A percentile compares a stretch with the other conserved stretches of the same genome.
These are phyloP conservation scores for Kwoniella bestiolae DNA, from an alignment of 768 basidiomycete species.

Conservation along the genomic window DNA sequence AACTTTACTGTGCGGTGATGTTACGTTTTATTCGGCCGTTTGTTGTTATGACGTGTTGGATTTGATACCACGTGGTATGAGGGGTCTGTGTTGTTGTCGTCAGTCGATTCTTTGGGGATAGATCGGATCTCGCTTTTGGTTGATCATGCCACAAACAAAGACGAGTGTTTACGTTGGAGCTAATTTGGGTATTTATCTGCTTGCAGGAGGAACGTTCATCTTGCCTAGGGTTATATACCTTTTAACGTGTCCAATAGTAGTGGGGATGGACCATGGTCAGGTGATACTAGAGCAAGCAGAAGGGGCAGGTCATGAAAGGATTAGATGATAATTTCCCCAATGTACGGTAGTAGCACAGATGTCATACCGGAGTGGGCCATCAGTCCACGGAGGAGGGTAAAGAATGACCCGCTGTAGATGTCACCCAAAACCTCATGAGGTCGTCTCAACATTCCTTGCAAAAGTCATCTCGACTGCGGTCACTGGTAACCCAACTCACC, in stretches of 20 bases:
- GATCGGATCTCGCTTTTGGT: background rate
- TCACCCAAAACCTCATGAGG: no score
- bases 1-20: background rate
- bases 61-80: background rate
- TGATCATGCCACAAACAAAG: background rate
- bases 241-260: background rate
- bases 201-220: background rate
- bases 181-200: background rate
- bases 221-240: background rate
- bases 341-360: background rate
- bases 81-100: background rate
- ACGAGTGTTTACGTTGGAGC: background rate
- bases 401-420: no score
- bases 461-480: no score
- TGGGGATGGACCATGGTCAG: background rate
- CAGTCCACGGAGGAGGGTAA: no score
- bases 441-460: no score
- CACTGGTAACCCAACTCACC: background rate
- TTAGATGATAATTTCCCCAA: background rate
- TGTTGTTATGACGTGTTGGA: background rate
- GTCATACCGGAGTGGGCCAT: no score
- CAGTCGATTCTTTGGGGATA: conserved; percentile 4
- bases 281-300: background rate
- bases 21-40: background rate
- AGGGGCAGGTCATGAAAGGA: background rate